Conservation (phyloP, 805 yeast species). For the Hanseniaspora vineae region DNA sequence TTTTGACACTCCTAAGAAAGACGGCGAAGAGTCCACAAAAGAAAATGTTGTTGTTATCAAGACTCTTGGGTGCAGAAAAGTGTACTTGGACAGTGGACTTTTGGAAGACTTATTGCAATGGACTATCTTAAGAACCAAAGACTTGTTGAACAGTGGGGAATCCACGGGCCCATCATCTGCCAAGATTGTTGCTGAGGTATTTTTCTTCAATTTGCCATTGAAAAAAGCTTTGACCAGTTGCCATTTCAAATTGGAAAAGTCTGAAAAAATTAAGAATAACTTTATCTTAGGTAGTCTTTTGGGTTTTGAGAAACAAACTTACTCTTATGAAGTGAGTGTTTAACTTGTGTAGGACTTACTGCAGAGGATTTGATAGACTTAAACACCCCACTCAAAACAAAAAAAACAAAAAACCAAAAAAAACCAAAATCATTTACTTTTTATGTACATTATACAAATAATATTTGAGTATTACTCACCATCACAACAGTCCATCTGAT, state of each 20-base stretch:
- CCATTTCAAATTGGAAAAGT: constrained; percentile 30
- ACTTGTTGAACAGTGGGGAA: constrained; percentile 21
- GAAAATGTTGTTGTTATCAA: constrained; percentile 40
- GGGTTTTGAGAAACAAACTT: constrained; percentile 20
- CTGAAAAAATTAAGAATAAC: constrained; percentile 16
- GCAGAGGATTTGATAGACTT: background rate
- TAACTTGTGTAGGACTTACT: too few species aligned
- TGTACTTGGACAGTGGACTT: constrained; percentile 51
- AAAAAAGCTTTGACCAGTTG: constrained; percentile 26
- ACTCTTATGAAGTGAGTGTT: constrained; percentile 12
- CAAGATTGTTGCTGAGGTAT: constrained; percentile 33
- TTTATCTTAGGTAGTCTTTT: constrained; percentile 19
- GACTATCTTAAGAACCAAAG: constrained; percentile 37
- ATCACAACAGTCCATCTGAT: background rate
- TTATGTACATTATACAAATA: background rate
- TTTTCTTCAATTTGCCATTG: constrained; percentile 36
- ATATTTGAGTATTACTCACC: background rate
- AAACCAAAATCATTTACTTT: background rate
- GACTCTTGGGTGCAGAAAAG: constrained; percentile 52
- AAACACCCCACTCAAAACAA: background rate
- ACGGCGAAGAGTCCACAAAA: constrained; percentile 27
- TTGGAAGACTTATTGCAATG: constrained; percentile 50
- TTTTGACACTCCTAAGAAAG: background rate
- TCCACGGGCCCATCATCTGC: constrained; percentile 22
- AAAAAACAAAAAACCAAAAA: background rate